Evolutionary conservation across 2,329 filamentous ascomycete species (phyloP), one percentile per base, ranked within the genome.

Genomic region (Fusarium guadeloupense): DNA sequence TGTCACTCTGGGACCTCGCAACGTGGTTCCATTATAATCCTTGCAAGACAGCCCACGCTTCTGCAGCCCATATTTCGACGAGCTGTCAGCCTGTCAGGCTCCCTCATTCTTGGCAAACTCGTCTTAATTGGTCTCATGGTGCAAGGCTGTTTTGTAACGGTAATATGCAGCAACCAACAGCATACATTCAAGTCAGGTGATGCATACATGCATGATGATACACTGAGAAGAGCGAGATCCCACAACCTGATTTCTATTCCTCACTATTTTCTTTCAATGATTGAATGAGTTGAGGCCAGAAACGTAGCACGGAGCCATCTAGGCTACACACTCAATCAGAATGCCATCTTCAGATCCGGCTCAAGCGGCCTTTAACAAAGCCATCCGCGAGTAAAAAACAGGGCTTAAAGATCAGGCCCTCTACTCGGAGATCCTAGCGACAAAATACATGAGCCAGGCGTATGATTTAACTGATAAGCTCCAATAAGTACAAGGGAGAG

Each of bases 1-100:
- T n/a, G n/a, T n/a, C n/a, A n/a, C n/a, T n/a, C n/a, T n/a, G n/a
- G n/a, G n/a, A n/a, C n/a, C 83, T 34, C 83, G 72, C 64, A 85
- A 67, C 2, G 82, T 85, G 1, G 75, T 77, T 2, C 82, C 83
- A 41, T 79, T 73, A 60, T 85, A 85, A 2, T 85, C 82, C 7
- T 75, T 61, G 5, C 83, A 72, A 68, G 84, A 85, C 3, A 85
- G 54, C 0, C 81, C 82, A 21, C 82, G 75, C 5, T 76, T 75
- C 67, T 84, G 81, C 12, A 85, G 63, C 66, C n/a, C n/a, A n/a
- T n/a, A n/a, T n/a, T n/a, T n/a, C n/a, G n/a, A n/a, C n/a, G n/a
- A n/a, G n/a, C n/a, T n/a, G n/a, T n/a, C n/a, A n/a, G n/a, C n/a
- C n/a, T n/a, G n/a, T n/a, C n/a, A n/a, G n/a, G n/a, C n/a, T n/a